Conservation (phyloP, 768 basidiomycete genomes). For the Tubosaeta sp. region DNA sequence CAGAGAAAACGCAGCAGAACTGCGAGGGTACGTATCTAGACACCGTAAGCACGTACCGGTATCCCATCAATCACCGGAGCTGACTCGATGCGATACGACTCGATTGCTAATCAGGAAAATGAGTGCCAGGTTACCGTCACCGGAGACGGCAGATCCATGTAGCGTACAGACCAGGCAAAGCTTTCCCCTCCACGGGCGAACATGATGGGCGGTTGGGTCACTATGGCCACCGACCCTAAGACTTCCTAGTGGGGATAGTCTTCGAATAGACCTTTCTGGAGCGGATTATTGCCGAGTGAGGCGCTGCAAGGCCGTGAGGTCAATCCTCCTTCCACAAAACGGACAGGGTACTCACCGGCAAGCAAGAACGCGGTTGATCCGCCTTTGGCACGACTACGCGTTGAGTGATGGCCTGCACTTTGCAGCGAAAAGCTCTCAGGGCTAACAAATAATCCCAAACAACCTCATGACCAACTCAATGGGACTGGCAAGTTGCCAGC, state of each 20-base stretch:
- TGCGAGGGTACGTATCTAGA: neutral
- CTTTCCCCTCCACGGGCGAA: too few relatives aligned
- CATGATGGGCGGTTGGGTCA: neutral
- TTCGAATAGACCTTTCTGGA: neutral
- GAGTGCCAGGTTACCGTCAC: too few relatives aligned
- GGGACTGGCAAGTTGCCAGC: too few relatives aligned
- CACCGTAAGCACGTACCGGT: slow-evolving; percentile 5
- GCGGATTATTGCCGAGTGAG: neutral
- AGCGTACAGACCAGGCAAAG: too few relatives aligned
- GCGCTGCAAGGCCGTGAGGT: slow-evolving; percentile 11
- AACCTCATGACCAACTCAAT: too few relatives aligned
- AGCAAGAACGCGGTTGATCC: neutral
- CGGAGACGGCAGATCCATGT: too few relatives aligned
- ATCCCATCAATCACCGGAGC: slow-evolving; percentile 9
- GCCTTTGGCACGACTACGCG: too few relatives aligned
- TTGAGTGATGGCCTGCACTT: too few relatives aligned
- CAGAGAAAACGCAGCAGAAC: neutral
- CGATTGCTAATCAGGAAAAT: neutral
- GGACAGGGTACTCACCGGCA: neutral
- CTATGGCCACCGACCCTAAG: neutral
- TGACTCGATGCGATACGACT: slow-evolving; percentile 12
- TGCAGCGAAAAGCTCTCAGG: too few relatives aligned
- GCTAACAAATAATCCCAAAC: too few relatives aligned
- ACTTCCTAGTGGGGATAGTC: neutral
- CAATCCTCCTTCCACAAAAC: neutral